Conservation (phyloP, 768 basidiomycete genomes). For the Trametes punicea region DNA sequence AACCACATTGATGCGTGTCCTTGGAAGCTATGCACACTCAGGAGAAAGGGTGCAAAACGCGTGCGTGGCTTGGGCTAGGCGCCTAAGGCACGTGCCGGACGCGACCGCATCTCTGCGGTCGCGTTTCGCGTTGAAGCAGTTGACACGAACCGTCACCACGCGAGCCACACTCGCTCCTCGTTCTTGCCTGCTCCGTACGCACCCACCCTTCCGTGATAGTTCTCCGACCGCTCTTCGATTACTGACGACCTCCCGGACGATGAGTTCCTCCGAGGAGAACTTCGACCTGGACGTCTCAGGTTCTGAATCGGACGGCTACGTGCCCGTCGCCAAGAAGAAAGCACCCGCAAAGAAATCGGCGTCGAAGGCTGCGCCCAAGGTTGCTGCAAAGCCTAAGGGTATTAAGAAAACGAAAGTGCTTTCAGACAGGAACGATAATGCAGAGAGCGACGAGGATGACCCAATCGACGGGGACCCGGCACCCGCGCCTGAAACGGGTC, state of each 20-base stretch:
- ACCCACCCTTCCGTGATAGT: background rate
- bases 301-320: constrained; percentile 66
- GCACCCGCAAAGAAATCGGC: constrained; percentile 35
- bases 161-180: constrained; percentile 14
- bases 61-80: background rate
- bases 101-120: constrained; percentile 4
- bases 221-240: background rate
- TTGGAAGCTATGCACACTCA: no score
- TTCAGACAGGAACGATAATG: constrained; percentile 60
- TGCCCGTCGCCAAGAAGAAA: constrained; percentile 50
- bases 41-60: background rate
- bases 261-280: constrained; percentile 78
- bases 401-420: constrained; percentile 68
- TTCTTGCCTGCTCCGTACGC: background rate
- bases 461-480: constrained; percentile 40
- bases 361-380: constrained; percentile 43
- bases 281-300: constrained; percentile 56
- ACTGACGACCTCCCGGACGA: constrained; percentile 26
- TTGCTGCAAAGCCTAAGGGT: constrained; percentile 48
- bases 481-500: constrained; percentile 28
- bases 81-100: constrained; percentile 9
- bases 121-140: constrained; percentile 16
- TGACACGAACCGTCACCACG: constrained; percentile 18
- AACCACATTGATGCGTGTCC: no score
- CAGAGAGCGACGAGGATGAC: constrained; percentile 47